Conservation (phyloP, 1,139 yeast genomes). For the Taphrina deformans region DNA sequence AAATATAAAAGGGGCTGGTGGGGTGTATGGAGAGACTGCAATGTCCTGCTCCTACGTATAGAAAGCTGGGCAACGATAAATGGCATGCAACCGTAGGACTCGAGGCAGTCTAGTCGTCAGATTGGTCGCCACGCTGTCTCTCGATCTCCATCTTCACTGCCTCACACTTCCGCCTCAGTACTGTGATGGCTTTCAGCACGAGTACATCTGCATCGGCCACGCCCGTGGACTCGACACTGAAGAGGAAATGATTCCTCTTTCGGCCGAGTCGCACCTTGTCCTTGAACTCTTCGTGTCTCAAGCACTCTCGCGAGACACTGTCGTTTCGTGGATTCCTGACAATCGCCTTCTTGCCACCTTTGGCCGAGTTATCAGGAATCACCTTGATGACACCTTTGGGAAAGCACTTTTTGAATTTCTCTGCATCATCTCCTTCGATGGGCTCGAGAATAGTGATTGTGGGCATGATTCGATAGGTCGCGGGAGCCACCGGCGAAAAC, state of each 20-base stretch:
- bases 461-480: constrained; percentile 95
- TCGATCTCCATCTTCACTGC: constrained; percentile 35
- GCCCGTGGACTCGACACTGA: constrained; percentile 84
- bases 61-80: too few species aligned
- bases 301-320: constrained; percentile 93
- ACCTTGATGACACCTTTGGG: constrained; percentile 90
- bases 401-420: constrained; percentile 81
- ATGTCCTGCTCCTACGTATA: too few species aligned
- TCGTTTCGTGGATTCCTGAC: constrained; percentile 89
- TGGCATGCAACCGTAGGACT: too few species aligned
- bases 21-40: too few species aligned
- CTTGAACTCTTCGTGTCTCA: constrained; percentile 86
- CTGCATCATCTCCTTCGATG: constrained; percentile 73
- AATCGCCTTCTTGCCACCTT: constrained; percentile 54
- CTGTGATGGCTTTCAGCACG: constrained; percentile 82
- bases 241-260: constrained; percentile 86
- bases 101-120: too few species aligned
- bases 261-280: constrained; percentile 90
- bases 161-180: constrained; percentile 75
- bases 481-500: constrained; percentile 95
- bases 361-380: constrained; percentile 53
- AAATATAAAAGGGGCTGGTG: too few species aligned
- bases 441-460: constrained; percentile 72
- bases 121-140: constrained; percentile 21
- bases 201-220: constrained; percentile 97